phyloP scores from a whole-genome alignment of 2,329 filamentous ascomycete genomes.

The Anisogramma anomala region DNA sequence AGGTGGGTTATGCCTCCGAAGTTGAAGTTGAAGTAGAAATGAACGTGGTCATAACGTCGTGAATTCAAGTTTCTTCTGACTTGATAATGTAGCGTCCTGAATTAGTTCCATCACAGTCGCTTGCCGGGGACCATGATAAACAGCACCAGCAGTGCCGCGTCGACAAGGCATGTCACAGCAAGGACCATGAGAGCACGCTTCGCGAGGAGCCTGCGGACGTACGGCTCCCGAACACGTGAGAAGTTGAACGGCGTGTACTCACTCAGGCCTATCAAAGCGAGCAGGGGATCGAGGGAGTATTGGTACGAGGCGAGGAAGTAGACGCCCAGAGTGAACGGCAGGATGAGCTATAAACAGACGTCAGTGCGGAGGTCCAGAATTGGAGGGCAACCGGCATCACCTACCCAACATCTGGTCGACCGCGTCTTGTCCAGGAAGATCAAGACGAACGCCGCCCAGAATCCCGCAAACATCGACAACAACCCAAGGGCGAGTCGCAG shows the following conservation, averaged over 20 bases:
- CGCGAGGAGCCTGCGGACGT: conserved; percentile 72
- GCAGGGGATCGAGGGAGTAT: conserved; percentile 85
- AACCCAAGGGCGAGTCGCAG: conserved; percentile 77
- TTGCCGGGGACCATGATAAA: conserved; percentile 95
- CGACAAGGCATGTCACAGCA: conserved; percentile 60
- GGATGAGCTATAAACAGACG: conserved; percentile 42
- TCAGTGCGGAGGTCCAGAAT: conserved; percentile 12
- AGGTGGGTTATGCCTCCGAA: neutral
- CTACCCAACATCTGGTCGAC: conserved; percentile 70
- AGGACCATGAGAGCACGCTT: conserved; percentile 77
- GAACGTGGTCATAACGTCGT: conserved; percentile 5
- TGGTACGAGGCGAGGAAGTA: conserved; percentile 88
- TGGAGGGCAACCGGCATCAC: conserved; percentile 22
- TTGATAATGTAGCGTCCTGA: neutral
- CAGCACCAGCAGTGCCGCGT: conserved; percentile 71
- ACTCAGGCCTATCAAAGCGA: conserved; percentile 80
- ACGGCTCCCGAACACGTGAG: conserved; percentile 77
- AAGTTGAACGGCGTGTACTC: conserved; percentile 96
- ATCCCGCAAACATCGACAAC: conserved; percentile 75
- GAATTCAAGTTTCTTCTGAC: conserved; percentile 1
- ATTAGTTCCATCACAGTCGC: conserved; percentile 41
- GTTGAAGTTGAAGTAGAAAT: neutral
- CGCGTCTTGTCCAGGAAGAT: conserved; percentile 78
- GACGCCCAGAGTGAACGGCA: conserved; percentile 84
- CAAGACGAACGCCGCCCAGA: conserved; percentile 88